Base-by-base conservation (phyloP, 2,329 filamentous ascomycete genomes). In the Colletotrichum navitas region DNA sequence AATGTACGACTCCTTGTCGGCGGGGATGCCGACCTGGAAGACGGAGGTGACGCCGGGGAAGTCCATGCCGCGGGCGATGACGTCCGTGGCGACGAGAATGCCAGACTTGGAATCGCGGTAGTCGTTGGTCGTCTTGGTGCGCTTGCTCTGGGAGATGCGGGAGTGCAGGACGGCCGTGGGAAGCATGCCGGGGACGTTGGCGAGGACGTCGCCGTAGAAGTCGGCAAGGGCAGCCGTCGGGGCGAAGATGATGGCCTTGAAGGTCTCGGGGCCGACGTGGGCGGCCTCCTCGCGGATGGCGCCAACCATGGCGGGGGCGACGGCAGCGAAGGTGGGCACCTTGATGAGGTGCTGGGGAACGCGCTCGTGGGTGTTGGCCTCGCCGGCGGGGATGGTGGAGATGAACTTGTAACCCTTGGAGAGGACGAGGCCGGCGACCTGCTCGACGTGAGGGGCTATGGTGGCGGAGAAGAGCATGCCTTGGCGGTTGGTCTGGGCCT, bases 401-500 rank as follows among this genome's bases (percentile, higher is more conserved):
- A 97, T 91, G 80, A 92, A 94, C 78, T 93, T 90, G 86, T 95
- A 97, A 65, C 90, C 82, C 14, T 84, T 87, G 73, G 90, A 89
- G 78, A 96, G 88, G 2, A 91, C 93, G 56, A 87, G 80, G 51
- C 88, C 86, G 49, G 94, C 92, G 67, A 97, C 88, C 71, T 91
- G 90, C 78, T 94, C 88, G 64, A 97, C 92, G 78, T 95, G 94
- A 32, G 89, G 88, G 49, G 90, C 91, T 81, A 97, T 92, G 26
- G 94, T 97, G 12, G 94, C 94, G 4, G 92, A 94, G 85, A 96
- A 97, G 58, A 96, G 89, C 85, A 93, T 94, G 61, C 94, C 94
- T 74, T 91, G 90, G 63, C 89, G 82, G 68, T 90, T 85, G 36
- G 89, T 87, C 63, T 86, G 80, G 2, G 83, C 79, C 79, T 91